Conservation (phyloP, 768 basidiomycete species). For the Tylopilus balloui region DNA sequence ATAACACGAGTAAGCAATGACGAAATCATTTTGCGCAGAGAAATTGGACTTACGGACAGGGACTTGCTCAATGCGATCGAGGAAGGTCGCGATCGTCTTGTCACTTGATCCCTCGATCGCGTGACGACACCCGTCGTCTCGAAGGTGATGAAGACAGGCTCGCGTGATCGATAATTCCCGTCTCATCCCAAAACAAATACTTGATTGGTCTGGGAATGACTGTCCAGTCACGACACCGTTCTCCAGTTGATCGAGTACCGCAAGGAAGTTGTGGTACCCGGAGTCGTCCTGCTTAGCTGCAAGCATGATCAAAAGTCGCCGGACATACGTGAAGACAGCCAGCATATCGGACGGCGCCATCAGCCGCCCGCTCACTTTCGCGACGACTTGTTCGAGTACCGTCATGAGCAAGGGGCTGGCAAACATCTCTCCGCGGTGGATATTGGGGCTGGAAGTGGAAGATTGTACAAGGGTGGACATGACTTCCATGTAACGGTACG, state of each 20-base stretch:
- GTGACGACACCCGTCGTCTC: conserved; percentile 3
- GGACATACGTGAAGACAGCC: conserved; percentile 57
- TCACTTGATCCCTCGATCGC: neutral
- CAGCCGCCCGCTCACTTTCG: conserved; percentile 55
- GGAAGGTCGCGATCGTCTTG: conserved; percentile 37
- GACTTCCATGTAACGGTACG: conserved; percentile 83
- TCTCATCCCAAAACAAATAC: conserved; percentile 37
- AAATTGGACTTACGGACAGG: conserved; percentile 41
- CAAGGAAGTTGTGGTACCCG: conserved; percentile 31
- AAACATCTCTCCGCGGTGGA: conserved; percentile 29
- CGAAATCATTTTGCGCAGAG: neutral
- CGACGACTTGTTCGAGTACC: conserved; percentile 69
- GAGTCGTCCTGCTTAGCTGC: conserved; percentile 49
- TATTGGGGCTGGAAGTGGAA: conserved; percentile 1
- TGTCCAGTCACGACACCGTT: conserved; percentile 26
- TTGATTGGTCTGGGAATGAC: conserved; percentile 33
- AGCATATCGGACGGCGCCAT: conserved; percentile 58
- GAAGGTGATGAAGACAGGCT: conserved; percentile 33
- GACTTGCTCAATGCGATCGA: conserved; percentile 41
- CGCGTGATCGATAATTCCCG: conserved; percentile 44
- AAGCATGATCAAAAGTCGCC: conserved; percentile 59
- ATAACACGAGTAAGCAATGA: neutral
- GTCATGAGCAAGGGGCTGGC: conserved; percentile 80
- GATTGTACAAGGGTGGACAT: conserved; percentile 36
- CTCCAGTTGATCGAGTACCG: conserved; percentile 36